Base-by-base conservation (phyloP, 2,329 filamentous ascomycete species). In the Xylariaceae sp. region DNA sequence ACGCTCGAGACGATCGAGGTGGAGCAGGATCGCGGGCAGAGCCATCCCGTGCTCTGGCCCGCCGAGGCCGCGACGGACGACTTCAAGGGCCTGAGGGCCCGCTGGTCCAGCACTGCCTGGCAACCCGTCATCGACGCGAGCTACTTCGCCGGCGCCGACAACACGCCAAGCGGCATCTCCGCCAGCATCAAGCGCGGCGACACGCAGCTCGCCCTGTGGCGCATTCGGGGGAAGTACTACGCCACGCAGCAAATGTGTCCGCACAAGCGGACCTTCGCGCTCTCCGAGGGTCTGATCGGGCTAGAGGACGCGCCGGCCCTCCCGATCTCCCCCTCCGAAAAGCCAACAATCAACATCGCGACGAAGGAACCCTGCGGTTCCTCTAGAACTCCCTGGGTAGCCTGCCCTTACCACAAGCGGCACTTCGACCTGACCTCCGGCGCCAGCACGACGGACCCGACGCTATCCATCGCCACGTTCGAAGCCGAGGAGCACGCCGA, bases 221-320 rank as follows among this genome's bases (percentile, higher is more conserved):
- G 90, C 64, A 80, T 95, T 57, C 81, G 83, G 50, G 90, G 89
- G 18, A 81, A 80, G 50, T 95, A 86, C 76, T 92, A 92, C 70
- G 88, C 88, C 54, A 88, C 87, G 13, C 91, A 96, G 73, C 89
- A 96, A 68, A 96, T 96, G 91, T 96, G 91, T 69, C 91, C 91
- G 9, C 90, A 95, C 74, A 94, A 92, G 72, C 86, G 90, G 10
- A 86, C 90, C 1, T 96, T 96, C 65, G 86, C 92, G n/a, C 81
- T 96, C 22, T 87, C 87, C 0, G 92, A 96, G 67, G 89, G 90
- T 1, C 74, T 96, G 8, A 80, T 96, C 44, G 91, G 92, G 39
- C 86, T 89, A 60, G 80, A 83, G 22, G 61, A 68, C 22, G 7
- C 44, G 34, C 53, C 51, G 50, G 57, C 59, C 36, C 68, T 71